A percentile compares a stretch with the other conserved stretches of the same genome.
Evolutionary conservation across 148 eudicot genomes (phyloP).

Genomic region (Linanthus parryae): DNA sequence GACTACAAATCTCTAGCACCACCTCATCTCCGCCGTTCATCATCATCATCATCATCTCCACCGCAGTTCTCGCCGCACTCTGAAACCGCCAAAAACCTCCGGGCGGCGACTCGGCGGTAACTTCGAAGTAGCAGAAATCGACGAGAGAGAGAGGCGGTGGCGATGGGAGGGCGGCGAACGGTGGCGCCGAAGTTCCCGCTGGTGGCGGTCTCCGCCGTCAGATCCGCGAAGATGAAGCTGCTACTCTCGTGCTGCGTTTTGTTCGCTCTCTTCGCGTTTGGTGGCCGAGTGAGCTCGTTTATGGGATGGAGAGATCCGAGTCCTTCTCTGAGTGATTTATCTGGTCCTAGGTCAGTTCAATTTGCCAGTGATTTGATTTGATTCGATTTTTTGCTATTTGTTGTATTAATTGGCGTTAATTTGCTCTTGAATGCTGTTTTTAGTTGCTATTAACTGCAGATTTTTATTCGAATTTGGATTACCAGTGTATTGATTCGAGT

Average conservation of each 20-base stretch:
- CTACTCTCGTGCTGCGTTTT: constrained; percentile 38
- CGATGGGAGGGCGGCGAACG: constrained; percentile 45
- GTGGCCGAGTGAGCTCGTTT: constrained; percentile 36
- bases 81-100: not conserved
- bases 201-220: constrained; percentile 31
- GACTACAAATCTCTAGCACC: too few relatives aligned
- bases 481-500: not conserved
- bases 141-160: not conserved
- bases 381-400: not conserved
- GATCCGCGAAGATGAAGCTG: constrained; percentile 55
- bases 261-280: constrained; percentile 32
- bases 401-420: not conserved
- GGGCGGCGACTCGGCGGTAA: not conserved
- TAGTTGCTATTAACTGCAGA: not conserved
- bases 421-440: not conserved
- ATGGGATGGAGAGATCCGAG: constrained; percentile 25
- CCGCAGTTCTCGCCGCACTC: not conserved
- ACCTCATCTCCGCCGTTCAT: too few relatives aligned
- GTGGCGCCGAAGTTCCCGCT: constrained; percentile 36
- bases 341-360: constrained; percentile 22
- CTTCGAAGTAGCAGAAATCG: not conserved
- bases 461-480: not conserved
- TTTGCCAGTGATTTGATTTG: not conserved
- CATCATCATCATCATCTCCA: too few relatives aligned
- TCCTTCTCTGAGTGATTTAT: constrained; percentile 17